Percentiles rank a stretch among this genome's conserved stretches.
Conservation (phyloP, 2,329 filamentous ascomycete species). For the Aspergillus costaricaensis region DNA sequence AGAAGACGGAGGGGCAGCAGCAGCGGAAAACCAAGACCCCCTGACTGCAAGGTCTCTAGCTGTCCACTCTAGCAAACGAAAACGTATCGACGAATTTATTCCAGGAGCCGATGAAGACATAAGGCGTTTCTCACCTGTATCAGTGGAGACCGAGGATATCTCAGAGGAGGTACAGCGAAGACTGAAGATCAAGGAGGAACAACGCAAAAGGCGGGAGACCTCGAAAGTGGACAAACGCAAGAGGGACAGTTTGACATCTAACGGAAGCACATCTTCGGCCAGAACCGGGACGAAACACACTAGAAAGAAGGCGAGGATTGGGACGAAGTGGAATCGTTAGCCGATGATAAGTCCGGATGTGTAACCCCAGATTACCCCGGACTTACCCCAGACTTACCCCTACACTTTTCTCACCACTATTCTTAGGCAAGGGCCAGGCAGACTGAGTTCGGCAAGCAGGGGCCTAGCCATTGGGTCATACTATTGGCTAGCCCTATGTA, state of each 20-base stretch:
- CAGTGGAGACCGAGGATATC: slow-evolving; percentile 47
- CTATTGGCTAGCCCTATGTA: too few relatives aligned
- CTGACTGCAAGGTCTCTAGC: not conserved
- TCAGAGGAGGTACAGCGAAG: slow-evolving; percentile 49
- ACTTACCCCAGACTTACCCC: not conserved
- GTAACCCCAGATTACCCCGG: too few relatives aligned
- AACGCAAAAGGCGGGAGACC: slow-evolving; percentile 31
- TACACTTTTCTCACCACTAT: not conserved
- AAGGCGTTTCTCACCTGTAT: slow-evolving; percentile 23
- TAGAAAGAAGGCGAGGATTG: slow-evolving; percentile 27
- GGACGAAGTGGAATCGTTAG: not conserved
- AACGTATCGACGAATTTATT: slow-evolving; percentile 23
- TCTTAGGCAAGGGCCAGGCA: too few relatives aligned
- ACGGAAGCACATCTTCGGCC: slow-evolving; percentile 23
- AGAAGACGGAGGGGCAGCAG: not conserved
- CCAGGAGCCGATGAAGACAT: slow-evolving; percentile 28
- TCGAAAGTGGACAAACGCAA: slow-evolving; percentile 38
- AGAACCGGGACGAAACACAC: slow-evolving; percentile 13
- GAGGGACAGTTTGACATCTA: slow-evolving; percentile 40
- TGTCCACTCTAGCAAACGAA: slow-evolving; percentile 21
- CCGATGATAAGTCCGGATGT: too few relatives aligned
- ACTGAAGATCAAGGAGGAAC: slow-evolving; percentile 46
- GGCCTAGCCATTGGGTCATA: too few relatives aligned
- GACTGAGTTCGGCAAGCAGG: too few relatives aligned
- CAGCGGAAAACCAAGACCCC: not conserved